phyloP scores from a whole-genome alignment of 805 yeast species.

The Kregervanrija delftensis region DNA sequence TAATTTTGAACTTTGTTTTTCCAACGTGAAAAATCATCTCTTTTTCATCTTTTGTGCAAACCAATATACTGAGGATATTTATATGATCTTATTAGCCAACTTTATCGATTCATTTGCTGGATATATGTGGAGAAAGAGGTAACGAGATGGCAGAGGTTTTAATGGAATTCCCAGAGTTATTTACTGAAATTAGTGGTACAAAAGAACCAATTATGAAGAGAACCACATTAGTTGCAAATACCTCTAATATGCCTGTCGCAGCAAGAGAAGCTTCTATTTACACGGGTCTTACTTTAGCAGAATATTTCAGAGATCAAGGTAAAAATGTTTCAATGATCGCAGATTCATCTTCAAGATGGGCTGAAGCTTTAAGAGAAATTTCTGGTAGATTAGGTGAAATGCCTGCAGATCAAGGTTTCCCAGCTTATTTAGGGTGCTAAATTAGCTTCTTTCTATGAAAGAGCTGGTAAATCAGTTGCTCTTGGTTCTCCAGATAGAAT shows the following conservation, averaged over 20 bases:
- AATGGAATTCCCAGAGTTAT: conserved; percentile 98
- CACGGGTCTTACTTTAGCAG: conserved; percentile 98
- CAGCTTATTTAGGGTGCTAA: conserved; percentile 99
- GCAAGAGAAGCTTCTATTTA: conserved; percentile 99
- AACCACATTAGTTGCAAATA: conserved; percentile 96
- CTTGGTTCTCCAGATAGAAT: conserved; percentile 94
- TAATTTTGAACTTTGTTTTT: too few relatives aligned
- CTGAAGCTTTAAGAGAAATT: conserved; percentile 98
- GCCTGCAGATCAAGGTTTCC: conserved; percentile 99
- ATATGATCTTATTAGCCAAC: conserved; percentile 34
- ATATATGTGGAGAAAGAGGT: conserved; percentile 99
- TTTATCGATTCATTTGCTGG: too few relatives aligned
- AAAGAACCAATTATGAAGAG: conserved; percentile 99
- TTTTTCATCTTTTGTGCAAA: too few relatives aligned
- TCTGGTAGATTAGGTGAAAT: conserved; percentile 99
- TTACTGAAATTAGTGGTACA: conserved; percentile 82
- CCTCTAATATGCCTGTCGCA: conserved; percentile 99
- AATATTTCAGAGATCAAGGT: conserved; percentile 99
- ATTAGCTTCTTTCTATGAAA: conserved; percentile 97
- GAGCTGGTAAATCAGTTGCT: conserved; percentile 96
- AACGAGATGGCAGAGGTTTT: conserved; percentile 99
- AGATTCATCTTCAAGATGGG: conserved; percentile 99
- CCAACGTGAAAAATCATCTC: too few relatives aligned
- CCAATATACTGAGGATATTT: too few relatives aligned
- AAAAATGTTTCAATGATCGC: conserved; percentile 99